Evolutionary conservation across 768 basidiomycete genomes (phyloP).

Genomic region (Tylopilus plumbeoviolaceoides): DNA sequence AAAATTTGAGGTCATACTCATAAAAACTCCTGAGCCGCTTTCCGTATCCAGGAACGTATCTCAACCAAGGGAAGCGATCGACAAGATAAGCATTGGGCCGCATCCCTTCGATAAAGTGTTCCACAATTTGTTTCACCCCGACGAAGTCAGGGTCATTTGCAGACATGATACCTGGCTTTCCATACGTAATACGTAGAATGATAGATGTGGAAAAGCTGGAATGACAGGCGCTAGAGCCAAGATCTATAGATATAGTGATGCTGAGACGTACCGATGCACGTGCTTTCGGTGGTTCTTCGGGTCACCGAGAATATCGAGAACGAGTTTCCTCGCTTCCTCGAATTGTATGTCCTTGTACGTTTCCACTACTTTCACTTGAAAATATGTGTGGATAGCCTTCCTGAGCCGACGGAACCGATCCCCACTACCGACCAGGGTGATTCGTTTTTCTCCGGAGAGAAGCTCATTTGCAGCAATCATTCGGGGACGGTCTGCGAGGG

Average conservation of each 20-base stretch:
- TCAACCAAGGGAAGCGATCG: conserved; percentile 22
- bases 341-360: conserved; percentile 44
- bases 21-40: conserved; percentile 42
- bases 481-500: too few relatives aligned
- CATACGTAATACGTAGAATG: conserved; percentile 26
- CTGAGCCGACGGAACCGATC: conserved; percentile 51
- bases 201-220: conserved; percentile 23
- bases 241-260: conserved; percentile 2
- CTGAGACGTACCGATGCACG: conserved; percentile 43
- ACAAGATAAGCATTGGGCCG: conserved; percentile 34
- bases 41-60: conserved; percentile 44
- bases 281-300: conserved; percentile 35
- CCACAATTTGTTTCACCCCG: conserved; percentile 12
- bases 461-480: too few relatives aligned
- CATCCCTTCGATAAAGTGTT: conserved; percentile 28
- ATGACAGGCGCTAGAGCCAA: background rate
- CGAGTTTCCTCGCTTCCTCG: conserved; percentile 30
- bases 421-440: too few relatives aligned
- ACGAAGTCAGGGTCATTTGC: conserved; percentile 23
- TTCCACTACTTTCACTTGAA: conserved; percentile 47
- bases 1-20: conserved; percentile 46
- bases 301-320: conserved; percentile 31
- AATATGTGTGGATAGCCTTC: conserved; percentile 51
- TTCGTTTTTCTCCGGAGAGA: too few relatives aligned
- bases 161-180: conserved; percentile 16